Base-by-base conservation (phyloP, 805 yeast species). In the Scheffersomyces spartinae region DNA sequence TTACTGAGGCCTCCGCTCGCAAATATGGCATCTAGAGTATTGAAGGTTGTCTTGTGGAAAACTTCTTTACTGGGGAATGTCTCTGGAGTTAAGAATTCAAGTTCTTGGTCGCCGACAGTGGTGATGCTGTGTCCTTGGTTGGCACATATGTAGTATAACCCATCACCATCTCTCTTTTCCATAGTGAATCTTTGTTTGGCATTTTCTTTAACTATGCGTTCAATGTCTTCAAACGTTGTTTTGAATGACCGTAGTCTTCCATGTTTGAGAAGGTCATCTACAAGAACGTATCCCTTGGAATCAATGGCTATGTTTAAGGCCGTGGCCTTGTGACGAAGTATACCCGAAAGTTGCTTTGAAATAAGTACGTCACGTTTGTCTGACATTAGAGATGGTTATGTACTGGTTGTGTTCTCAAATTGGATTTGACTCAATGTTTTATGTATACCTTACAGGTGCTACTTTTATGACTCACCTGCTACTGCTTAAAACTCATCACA, bases 71-170 rank as follows among this genome's bases (percentile, higher is more conserved):
- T n/a, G 0, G 81, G 91, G 24, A 71, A 55, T 4, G 64, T 58
- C 0, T 47, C 55, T 11, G 45, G 32, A n/a, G 41, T 40, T 23
- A 73, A 40, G 18, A 43, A 56, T 24, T 27, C 44, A 15, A 71
- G 47, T 23, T 44, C 39, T 15, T 64, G 60, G 9, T 65, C 62
- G 12, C 55, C 64, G 1, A 74, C 56, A 0, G 39, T 30, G 17
- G 47, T 43, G 4, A 88, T 52, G 0, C 94, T 74, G 48, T 91
- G 98, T 4, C 98, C 98, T 49, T 91, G 98, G 26, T 77, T 76
- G 3, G 98, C 97, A 44, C 96, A 71, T n/a, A 88, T 57, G 11
- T 20, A 34, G 18, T n/a, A n/a, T n/a, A 22, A 20, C 21, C 21
- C 8, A 7, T 45, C 50, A 4, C 38, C 52, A 5, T 45, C 50